Conservation (phyloP, 2,329 filamentous ascomycete genomes). For the Pezicula neosporulosa region DNA sequence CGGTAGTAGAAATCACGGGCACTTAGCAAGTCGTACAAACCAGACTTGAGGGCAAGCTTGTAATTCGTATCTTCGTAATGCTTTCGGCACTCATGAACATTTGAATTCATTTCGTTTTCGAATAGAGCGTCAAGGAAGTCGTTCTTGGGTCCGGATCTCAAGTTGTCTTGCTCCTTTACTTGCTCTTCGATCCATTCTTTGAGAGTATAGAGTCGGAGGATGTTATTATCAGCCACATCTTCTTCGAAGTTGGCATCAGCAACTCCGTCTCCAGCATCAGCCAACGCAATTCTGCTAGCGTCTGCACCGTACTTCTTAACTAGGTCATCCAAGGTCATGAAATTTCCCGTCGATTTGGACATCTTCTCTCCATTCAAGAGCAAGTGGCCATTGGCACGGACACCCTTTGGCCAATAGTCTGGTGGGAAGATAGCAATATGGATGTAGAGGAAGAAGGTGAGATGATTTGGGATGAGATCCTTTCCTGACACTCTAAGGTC, state of each 20-base stretch:
- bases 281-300: conserved; percentile 84
- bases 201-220: conserved; percentile 76
- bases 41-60: conserved; percentile 81
- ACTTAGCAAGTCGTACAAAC: conserved; percentile 85
- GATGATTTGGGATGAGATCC: conserved; percentile 88
- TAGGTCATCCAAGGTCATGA: conserved; percentile 83
- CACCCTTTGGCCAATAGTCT: conserved; percentile 82
- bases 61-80: conserved; percentile 80
- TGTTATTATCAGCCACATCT: conserved; percentile 86
- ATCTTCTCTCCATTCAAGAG: conserved; percentile 98
- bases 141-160: conserved; percentile 73
- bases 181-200: conserved; percentile 93
- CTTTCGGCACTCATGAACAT: conserved; percentile 74
- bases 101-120: conserved; percentile 84
- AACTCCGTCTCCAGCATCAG: conserved; percentile 91
- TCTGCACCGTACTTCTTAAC: conserved; percentile 93
- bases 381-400: conserved; percentile 90
- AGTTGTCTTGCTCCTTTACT: conserved; percentile 63
- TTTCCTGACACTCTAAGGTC: conserved; percentile 88
- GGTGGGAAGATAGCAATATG: conserved; percentile 85
- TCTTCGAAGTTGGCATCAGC: conserved; percentile 98
- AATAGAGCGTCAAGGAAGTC: conserved; percentile 86
- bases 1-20: conserved; percentile 94
- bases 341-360: conserved; percentile 97
- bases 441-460: conserved; percentile 94